Base-by-base conservation (phyloP, 2,329 filamentous ascomycete species). In the Pseudocercospora musae region DNA sequence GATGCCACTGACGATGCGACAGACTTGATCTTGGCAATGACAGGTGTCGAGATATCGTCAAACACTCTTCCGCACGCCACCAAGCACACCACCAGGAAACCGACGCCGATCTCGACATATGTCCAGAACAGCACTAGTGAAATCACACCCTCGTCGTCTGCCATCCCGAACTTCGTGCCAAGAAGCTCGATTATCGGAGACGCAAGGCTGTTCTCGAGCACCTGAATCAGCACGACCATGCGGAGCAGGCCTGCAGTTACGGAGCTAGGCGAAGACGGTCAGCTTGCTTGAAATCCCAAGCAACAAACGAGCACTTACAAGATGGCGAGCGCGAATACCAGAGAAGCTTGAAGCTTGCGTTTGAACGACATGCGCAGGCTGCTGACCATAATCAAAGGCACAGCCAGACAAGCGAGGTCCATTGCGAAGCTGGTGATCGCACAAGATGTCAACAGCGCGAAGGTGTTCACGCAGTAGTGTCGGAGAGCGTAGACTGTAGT, bases 381-480 rank as follows among this genome's bases (percentile, higher is more conserved):
- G 31, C 57, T 53, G 21, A 65, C 63, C 63, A 65, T 65, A 15
- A 62, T 60, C 7, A 65, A 49, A n/a, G 63, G 63, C 18, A 62
- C 55, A 7, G 56, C 40, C 21, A 65, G 49, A 23, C 62, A 62
- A 3, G 59, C 59, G 8, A 65, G 37, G 25, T 65, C 60, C 23
- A 65, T 57, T 21, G 44, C 53, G 27, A 58, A 65, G 25, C 58
- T 62, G 10, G 54, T 55, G 40, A 57, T 60, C 2, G 60, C 42
- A 29, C 57, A 58, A 37, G 60, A 54, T 33, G 60, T 59, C 31
- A 62, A 50, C 49, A 65, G 33, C 9, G 63, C 63, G 23, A 61
- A 62, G 3, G 58, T 63, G 52, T 66, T 42, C 54, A 66, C 44
- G 44, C 56, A 58, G 59, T 57, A 53, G 20, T 18, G 33, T 9